A percentile compares a stretch with the other conserved stretches of the same genome.
phyloP scores from a whole-genome alignment of 768 basidiomycete species.

The Kwoniella europaea region DNA sequence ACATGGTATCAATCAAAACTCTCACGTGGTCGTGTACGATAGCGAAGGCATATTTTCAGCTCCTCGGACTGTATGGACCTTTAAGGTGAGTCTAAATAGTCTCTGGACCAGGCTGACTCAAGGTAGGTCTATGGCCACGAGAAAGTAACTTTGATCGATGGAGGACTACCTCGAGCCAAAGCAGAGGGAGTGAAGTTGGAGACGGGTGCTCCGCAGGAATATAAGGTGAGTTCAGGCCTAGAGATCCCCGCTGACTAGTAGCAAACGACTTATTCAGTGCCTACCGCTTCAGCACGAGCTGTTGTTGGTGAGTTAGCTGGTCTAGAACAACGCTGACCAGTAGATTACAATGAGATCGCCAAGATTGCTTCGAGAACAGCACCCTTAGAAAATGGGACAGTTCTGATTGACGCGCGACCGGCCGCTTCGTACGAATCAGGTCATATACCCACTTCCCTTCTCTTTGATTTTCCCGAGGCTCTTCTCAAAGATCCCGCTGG shows the following conservation, averaged over 20 bases:
- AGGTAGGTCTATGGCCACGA: slow-evolving; percentile 75
- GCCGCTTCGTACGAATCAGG: slow-evolving; percentile 63
- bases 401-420: slow-evolving; percentile 55
- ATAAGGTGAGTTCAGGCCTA: slow-evolving; percentile 27
- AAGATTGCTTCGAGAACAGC: slow-evolving; percentile 5
- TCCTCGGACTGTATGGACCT: slow-evolving; percentile 91
- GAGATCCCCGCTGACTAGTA: slow-evolving; percentile 59
- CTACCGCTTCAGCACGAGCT: slow-evolving; percentile 69
- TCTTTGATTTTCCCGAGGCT: slow-evolving; percentile 73
- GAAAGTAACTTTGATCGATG: slow-evolving; percentile 84
- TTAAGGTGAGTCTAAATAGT: slow-evolving; percentile 62
- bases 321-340: slow-evolving; percentile 70
- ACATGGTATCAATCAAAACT: slow-evolving; percentile 73
- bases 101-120: background rate
- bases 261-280: slow-evolving; percentile 85
- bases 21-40: slow-evolving; percentile 91
- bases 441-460: slow-evolving; percentile 85
- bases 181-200: slow-evolving; percentile 63
- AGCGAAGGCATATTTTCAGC: slow-evolving; percentile 89
- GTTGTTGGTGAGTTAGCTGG: slow-evolving; percentile 11
- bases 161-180: slow-evolving; percentile 83
- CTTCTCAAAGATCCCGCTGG: slow-evolving; percentile 65
- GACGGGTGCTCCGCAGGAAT: slow-evolving; percentile 25
- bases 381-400: slow-evolving; percentile 63
- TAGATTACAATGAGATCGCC: slow-evolving; percentile 63